Evolutionary conservation across 2,329 filamentous ascomycete species (phyloP), one percentile per base, ranked within the genome.

Genomic region (Sporothrix mexicana): DNA sequence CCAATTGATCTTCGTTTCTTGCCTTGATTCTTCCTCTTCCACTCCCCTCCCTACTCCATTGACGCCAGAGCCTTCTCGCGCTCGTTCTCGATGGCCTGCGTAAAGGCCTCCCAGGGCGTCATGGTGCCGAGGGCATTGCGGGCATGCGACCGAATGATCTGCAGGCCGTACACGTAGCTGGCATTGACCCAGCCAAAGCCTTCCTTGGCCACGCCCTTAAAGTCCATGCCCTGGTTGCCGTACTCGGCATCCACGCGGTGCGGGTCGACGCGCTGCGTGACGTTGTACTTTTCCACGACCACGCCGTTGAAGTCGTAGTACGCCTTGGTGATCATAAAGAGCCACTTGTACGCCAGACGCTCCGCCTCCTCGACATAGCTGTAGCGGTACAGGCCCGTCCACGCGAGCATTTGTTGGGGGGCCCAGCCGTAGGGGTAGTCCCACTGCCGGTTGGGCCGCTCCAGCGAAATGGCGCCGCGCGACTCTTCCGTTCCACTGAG

Each of bases 181-280:
- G 96, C 95, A 80, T 99, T 99, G 79, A 98, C 96, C 96, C 96
- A 99, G 70, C 95, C 96, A 80, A 99, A 99, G 73, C 95, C 95
- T 89, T 98, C 95, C 77, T 93, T 94, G 71, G 95, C 93, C 77
- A 97, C 95, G 53, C 95, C 95, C 84, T 97, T 97, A 84, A 98
- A 98, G 80, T 98, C 93, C 68, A 92, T 85, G 1, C 96, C 96
- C 81, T 99, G 96, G 82, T 99, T 99, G 7, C 96, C 96, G 80
- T 99, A 99, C 83, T 99, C 96, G 73, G 95, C 96, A 81, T 97
- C 94, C 13, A 98, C 96, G 75, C 93, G 91, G 83, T 98, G 96
- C 51, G 96, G 95, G 78, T 97, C 95, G 72, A 95, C 90, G 5
- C 92, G 91, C 72, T 93, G 86, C 23, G 95, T 98, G 74, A 99